These are phyloP conservation scores for Amphirosellinia nigrospora DNA, from an alignment of 495 filamentous ascomycete species.

Conservation along the genomic window DNA sequence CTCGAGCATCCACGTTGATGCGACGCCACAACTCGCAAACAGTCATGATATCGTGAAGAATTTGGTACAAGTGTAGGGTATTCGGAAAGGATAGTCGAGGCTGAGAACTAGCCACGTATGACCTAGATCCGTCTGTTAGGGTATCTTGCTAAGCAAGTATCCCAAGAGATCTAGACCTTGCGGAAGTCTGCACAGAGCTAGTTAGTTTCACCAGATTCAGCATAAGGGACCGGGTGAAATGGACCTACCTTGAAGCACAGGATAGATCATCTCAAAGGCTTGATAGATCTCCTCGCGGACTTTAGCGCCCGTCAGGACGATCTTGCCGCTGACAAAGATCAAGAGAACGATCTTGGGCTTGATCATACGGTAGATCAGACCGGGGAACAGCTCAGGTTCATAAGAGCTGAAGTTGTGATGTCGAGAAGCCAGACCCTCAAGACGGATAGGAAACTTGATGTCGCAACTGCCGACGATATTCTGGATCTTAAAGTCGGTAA, in stretches of 20 bases:
- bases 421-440: constrained; percentile 91
- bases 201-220: constrained; percentile 8
- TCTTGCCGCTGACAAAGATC: constrained; percentile 99
- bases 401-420: constrained; percentile 99
- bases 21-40: constrained; percentile 29
- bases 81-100: constrained; percentile 23
- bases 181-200: constrained; percentile 48
- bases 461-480: constrained; percentile 99
- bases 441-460: constrained; percentile 98
- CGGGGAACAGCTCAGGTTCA: constrained; percentile 97
- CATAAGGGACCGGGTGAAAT: neutral
- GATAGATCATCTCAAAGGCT: constrained; percentile 98
- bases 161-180: constrained; percentile 48
- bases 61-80: constrained; percentile 57
- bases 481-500: constrained; percentile 99
- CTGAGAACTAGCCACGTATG: neutral
- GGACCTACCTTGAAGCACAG: constrained; percentile 85
- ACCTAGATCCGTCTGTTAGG: neutral
- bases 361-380: constrained; percentile 99
- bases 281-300: constrained; percentile 99
- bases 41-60: constrained; percentile 59
- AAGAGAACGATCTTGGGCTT: constrained; percentile 99
- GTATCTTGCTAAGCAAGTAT: neutral
- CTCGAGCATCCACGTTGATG: constrained; percentile 16
- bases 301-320: constrained; percentile 96